phyloP scores from a whole-genome alignment of 148 eudicot genomes.

The Polygonum aviculare region DNA sequence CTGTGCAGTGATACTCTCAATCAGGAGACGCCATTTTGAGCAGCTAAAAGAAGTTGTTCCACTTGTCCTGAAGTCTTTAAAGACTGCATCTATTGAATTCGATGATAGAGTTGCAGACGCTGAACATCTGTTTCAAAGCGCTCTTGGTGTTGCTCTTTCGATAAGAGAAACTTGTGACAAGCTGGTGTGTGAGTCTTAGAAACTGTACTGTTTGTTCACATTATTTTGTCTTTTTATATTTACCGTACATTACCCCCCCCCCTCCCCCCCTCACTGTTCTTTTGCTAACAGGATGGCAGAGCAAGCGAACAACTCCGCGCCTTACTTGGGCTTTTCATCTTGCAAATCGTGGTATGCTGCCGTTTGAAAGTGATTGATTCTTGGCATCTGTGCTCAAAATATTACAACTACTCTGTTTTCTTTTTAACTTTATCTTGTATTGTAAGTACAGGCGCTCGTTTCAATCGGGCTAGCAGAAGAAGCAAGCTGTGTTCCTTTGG shows the following conservation, averaged over 20 bases:
- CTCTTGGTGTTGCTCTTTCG: constrained; percentile 49
- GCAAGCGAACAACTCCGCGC: constrained; percentile 44
- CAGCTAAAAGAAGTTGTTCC: constrained; percentile 69
- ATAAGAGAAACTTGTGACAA: constrained; percentile 45
- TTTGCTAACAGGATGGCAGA: constrained; percentile 45
- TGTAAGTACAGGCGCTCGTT: constrained; percentile 50
- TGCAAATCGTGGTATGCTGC: constrained; percentile 61
- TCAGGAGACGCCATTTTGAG: constrained; percentile 70
- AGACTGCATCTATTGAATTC: constrained; percentile 34
- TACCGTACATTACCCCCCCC: not conserved
- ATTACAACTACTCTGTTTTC: not conserved
- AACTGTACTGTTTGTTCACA: not conserved
- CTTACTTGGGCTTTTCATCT: constrained; percentile 60
- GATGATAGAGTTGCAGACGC: constrained; percentile 40
- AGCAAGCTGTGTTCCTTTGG: constrained; percentile 36
- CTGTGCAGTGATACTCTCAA: constrained; percentile 39
- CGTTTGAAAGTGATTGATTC: not conserved
- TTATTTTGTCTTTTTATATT: not conserved
- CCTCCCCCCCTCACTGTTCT: not conserved
- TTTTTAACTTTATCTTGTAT: not conserved
- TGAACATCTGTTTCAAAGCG: constrained; percentile 44
- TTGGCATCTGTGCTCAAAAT: not conserved
- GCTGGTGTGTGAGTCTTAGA: constrained; percentile 50
- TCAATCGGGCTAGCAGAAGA: constrained; percentile 38
- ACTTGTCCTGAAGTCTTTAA: constrained; percentile 48